A percentile compares a stretch with the other conserved stretches of the same genome.
Evolutionary conservation across 2,329 filamentous ascomycete genomes (phyloP).

Genomic region (Colletotrichum eleusines): DNA sequence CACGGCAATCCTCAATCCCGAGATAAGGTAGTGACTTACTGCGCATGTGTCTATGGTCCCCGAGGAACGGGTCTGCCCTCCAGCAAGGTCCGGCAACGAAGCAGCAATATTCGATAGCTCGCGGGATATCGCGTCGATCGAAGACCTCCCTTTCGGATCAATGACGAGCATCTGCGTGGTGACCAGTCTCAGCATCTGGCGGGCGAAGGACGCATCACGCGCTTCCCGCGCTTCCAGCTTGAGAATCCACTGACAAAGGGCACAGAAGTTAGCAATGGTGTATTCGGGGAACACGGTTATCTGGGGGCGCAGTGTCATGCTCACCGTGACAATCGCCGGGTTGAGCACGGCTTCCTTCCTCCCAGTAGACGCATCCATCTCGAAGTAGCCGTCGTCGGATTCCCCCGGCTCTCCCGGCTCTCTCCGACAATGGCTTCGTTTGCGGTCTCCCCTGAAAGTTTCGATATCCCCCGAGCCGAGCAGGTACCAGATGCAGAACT

Average conservation of each 20-base stretch:
- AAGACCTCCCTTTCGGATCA: neutral
- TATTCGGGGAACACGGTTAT: neutral
- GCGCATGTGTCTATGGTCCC: neutral
- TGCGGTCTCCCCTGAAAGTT: slow-evolving; percentile 11
- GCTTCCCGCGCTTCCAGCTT: neutral
- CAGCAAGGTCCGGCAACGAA: too few relatives aligned
- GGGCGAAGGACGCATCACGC: neutral
- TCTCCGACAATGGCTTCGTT: neutral
- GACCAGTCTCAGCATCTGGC: slow-evolving; percentile 13
- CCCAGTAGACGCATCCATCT: neutral
- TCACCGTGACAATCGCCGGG: slow-evolving; percentile 5
- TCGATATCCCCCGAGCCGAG: neutral
- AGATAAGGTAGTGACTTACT: neutral
- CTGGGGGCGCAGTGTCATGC: neutral
- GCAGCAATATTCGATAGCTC: neutral
- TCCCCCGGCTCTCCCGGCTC: slow-evolving; percentile 8
- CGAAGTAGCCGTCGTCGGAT: slow-evolving; percentile 16
- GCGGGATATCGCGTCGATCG: slow-evolving; percentile 2
- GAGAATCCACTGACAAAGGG: neutral
- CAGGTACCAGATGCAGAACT: slow-evolving; percentile 45
- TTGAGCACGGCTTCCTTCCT: slow-evolving; percentile 10
- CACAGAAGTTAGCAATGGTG: neutral
- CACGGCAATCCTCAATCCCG: neutral
- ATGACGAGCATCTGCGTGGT: slow-evolving; percentile 11
- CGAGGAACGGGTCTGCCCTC: neutral